Evolutionary conservation across 306 rosid genomes (phyloP).

Genomic region (Pyrus bretschneideri): DNA sequence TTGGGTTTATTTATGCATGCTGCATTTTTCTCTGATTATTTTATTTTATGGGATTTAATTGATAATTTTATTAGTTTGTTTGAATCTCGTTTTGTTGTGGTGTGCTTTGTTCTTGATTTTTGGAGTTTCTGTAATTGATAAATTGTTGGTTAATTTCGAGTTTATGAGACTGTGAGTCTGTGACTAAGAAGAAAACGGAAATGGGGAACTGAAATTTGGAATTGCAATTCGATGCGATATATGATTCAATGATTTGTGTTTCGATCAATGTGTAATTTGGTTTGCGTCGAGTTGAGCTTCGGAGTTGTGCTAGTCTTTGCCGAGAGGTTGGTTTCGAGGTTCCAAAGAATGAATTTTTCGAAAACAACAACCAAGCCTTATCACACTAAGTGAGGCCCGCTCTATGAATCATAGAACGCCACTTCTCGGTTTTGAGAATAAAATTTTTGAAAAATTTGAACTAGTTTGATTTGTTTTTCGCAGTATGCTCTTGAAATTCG

Average conservation of each 20-base stretch:
- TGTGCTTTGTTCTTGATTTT: neutral
- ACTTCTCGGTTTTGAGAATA: neutral
- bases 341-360: neutral
- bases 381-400: too few relatives aligned
- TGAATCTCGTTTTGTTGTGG: neutral
- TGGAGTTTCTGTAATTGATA: neutral
- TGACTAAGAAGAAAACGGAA: neutral
- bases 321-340: neutral
- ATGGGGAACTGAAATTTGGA: neutral
- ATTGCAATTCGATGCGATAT: neutral
- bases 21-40: constrained; percentile 1
- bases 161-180: neutral
- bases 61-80: neutral
- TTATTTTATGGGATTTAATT: neutral
- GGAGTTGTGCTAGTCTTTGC: neutral
- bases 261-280: neutral
- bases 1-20: neutral
- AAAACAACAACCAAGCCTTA: neutral
- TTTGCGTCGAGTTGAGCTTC: neutral
- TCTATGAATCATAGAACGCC: too few relatives aligned
- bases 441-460: neutral
- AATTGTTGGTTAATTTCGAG: neutral
- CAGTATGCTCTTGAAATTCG: neutral
- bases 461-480: neutral
- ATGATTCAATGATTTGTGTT: neutral